These are phyloP conservation scores for Lepiota venenata DNA, from an alignment of 768 basidiomycete genomes.

Conservation along the genomic window DNA sequence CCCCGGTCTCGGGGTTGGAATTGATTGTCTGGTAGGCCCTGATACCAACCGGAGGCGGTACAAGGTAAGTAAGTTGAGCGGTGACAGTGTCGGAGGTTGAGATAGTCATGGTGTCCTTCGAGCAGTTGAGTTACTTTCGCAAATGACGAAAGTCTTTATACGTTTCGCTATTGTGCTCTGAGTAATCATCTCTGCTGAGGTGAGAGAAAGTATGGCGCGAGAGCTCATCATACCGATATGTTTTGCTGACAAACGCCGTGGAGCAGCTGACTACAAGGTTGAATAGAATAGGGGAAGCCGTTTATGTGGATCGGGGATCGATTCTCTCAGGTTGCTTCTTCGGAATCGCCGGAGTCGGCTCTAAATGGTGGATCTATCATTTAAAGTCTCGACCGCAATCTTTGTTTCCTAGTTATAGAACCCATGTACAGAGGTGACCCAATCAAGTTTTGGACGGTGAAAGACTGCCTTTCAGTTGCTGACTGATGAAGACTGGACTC, in stretches of 20 bases:
- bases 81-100: conserved; percentile 1
- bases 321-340: too few species aligned
- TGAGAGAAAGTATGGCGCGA: not conserved
- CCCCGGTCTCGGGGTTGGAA: conserved; percentile 18
- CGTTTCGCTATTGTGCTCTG: not conserved
- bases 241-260: conserved; percentile 2
- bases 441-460: too few species aligned
- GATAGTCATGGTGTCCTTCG: not conserved
- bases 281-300: too few species aligned
- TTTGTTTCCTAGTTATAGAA: too few species aligned
- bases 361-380: too few species aligned
- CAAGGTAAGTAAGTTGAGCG: conserved; percentile 9
- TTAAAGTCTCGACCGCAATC: too few species aligned
- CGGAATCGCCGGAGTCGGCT: too few species aligned
- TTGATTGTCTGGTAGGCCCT: conserved; percentile 24
- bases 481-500: too few species aligned
- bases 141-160: not conserved
- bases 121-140: not conserved
- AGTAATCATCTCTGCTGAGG: conserved; percentile 8
- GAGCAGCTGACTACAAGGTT: not conserved
- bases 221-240: conserved; percentile 2
- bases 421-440: too few species aligned
- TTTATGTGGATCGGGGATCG: too few species aligned
- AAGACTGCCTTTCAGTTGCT: too few species aligned
- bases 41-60: conserved; percentile 22